These are phyloP conservation scores for Linnemannia hyalina DNA, from an alignment of 192 early-diverging fungal species.

Conservation along the genomic window DNA sequence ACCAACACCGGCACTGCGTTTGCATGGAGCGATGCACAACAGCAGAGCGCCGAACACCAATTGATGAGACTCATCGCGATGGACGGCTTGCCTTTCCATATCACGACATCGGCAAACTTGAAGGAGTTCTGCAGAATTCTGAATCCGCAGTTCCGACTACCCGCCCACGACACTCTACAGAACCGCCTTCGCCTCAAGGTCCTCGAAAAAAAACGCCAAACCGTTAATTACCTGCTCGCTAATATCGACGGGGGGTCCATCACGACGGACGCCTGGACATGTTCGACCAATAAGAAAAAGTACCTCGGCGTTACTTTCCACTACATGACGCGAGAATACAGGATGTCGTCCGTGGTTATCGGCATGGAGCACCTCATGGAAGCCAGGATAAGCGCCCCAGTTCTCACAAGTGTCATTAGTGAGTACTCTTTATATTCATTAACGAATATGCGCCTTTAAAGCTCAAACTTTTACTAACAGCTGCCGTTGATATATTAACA, in stretches of 20 bases:
- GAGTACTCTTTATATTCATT: neutral
- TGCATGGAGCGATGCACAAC: no score
- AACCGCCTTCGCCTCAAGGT: neutral
- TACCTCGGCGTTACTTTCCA: neutral
- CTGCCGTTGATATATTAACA: no score
- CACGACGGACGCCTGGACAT: no score
- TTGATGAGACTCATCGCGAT: no score
- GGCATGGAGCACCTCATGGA: neutral
- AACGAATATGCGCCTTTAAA: neutral
- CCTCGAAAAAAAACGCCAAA: neutral
- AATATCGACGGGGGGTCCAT: no score
- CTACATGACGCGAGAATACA: neutral
- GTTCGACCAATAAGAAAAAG: no score
- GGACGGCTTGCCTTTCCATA: no score
- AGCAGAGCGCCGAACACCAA: no score
- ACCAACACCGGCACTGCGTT: no score
- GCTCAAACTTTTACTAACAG: no score
- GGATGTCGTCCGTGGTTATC: neutral
- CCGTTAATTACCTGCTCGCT: no score
- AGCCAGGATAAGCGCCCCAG: neutral
- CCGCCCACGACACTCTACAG: neutral
- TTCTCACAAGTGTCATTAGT: neutral
- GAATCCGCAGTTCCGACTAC: neutral
- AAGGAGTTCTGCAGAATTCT: constrained; percentile 1
- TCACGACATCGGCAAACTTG: neutral